Percentiles rank a stretch among this genome's conserved stretches.
Evolutionary conservation across 495 filamentous ascomycete species (phyloP).

Genomic region (Barbatosphaeria neglecta): DNA sequence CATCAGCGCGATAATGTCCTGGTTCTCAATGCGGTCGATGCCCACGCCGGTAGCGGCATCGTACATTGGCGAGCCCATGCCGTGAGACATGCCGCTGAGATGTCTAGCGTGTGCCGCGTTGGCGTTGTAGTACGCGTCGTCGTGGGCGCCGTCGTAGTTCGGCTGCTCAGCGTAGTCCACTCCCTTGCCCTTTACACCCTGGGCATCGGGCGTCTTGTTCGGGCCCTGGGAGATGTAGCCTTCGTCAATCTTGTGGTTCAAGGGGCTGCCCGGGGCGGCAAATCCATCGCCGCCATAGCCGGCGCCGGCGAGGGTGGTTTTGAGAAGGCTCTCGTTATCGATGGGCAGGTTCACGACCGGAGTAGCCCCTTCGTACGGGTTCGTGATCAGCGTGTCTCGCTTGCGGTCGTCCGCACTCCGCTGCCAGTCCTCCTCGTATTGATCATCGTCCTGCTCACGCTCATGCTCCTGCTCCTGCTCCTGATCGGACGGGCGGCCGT

Average conservation of each 20-base stretch:
- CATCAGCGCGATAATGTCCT: constrained; percentile 96
- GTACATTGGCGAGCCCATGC: constrained; percentile 78
- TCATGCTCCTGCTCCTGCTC: constrained; percentile 44
- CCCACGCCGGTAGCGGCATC: constrained; percentile 82
- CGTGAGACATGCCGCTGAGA: constrained; percentile 82
- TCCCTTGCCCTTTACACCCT: constrained; percentile 40
- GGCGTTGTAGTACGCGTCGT: constrained; percentile 46
- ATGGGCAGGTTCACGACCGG: constrained; percentile 40
- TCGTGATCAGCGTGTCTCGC: constrained; percentile 45
- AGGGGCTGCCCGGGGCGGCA: constrained; percentile 28
- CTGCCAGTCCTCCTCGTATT: constrained; percentile 45
- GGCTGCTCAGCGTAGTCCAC: constrained; percentile 45
- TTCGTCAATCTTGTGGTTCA: constrained; percentile 53
- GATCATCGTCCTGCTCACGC: constrained; percentile 39
- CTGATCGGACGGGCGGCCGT: constrained; percentile 36
- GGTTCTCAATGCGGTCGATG: constrained; percentile 86
- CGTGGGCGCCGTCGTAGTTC: constrained; percentile 39
- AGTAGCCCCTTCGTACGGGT: constrained; percentile 45
- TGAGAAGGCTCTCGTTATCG: constrained; percentile 34
- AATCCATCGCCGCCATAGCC: constrained; percentile 28
- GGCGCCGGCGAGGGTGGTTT: constrained; percentile 20
- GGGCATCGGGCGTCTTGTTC: constrained; percentile 52
- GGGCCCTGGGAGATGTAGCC: constrained; percentile 81
- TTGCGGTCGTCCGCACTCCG: constrained; percentile 42
- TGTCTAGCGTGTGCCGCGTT: constrained; percentile 53